A percentile compares a stretch with the other conserved stretches of the same genome.
Conservation (phyloP, 2,329 filamentous ascomycete genomes). For the Epichloe coenophiala region DNA sequence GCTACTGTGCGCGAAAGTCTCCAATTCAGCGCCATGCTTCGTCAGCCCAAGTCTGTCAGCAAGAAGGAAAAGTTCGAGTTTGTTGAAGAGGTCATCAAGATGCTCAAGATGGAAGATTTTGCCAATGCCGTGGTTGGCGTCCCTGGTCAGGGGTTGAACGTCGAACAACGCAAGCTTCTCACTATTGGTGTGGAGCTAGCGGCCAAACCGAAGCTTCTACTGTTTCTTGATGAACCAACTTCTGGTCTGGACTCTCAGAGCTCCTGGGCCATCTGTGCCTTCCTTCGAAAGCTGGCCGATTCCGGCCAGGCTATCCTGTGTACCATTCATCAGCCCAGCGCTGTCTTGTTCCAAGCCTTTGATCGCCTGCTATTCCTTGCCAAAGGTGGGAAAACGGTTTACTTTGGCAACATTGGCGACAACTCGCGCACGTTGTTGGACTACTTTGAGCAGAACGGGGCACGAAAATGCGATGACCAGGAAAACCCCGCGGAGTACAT, state of each 20-base stretch:
- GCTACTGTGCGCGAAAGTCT: constrained; percentile 42
- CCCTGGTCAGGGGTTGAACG: constrained; percentile 46
- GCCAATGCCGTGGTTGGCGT: constrained; percentile 52
- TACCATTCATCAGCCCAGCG: constrained; percentile 42
- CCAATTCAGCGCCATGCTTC: constrained; percentile 41
- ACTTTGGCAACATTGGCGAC: constrained; percentile 53
- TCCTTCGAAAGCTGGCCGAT: constrained; percentile 47
- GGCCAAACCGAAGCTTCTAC: constrained; percentile 41
- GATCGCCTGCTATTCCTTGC: constrained; percentile 52
- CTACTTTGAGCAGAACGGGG: constrained; percentile 55
- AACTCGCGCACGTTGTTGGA: constrained; percentile 42
- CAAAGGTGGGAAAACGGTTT: constrained; percentile 51
- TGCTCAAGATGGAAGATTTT: constrained; percentile 55
- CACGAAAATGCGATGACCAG: constrained; percentile 40
- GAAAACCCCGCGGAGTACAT: constrained; percentile 70
- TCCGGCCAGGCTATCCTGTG: constrained; percentile 39
- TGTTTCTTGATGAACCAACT: constrained; percentile 51
- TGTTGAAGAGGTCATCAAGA: constrained; percentile 50
- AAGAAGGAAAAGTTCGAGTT: constrained; percentile 45
- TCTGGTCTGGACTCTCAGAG: constrained; percentile 49
- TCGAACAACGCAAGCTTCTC: constrained; percentile 47
- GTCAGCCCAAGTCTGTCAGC: constrained; percentile 40
- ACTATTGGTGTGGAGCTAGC: constrained; percentile 49
- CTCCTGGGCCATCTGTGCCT: constrained; percentile 48
- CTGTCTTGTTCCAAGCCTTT: constrained; percentile 40